Evolutionary conservation across 2,329 filamentous ascomycete genomes (phyloP).

Genomic region (Colletotrichum costaricense): DNA sequence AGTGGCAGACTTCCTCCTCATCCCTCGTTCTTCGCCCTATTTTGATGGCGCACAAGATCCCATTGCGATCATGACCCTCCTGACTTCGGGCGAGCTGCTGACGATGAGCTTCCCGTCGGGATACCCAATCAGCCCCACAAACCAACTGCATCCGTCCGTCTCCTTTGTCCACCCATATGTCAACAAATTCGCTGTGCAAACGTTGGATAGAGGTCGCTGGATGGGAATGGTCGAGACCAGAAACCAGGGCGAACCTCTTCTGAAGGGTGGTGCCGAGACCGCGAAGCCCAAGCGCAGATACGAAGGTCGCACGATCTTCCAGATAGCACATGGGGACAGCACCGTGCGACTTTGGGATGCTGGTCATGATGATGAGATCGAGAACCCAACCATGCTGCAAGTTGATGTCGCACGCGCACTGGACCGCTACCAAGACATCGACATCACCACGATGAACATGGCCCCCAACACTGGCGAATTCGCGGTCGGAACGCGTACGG

Average conservation of each 20-base stretch:
- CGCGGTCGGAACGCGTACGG: conserved; percentile 81
- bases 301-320: conserved; percentile 85
- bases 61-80: conserved; percentile 81
- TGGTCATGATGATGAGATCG: conserved; percentile 91
- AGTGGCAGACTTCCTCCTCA: conserved; percentile 82
- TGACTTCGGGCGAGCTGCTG: conserved; percentile 88
- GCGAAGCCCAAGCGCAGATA: conserved; percentile 78
- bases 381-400: conserved; percentile 85
- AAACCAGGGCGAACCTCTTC: conserved; percentile 79
- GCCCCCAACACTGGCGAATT: conserved; percentile 86
- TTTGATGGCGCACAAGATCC: conserved; percentile 92
- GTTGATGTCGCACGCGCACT: conserved; percentile 88
- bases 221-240: conserved; percentile 90
- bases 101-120: conserved; percentile 94
- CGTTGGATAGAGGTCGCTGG: conserved; percentile 84
- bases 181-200: conserved; percentile 76
- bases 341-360: conserved; percentile 94
- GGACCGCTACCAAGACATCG: conserved; percentile 80
- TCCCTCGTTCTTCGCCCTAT: conserved; percentile 86
- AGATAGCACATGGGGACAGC: conserved; percentile 90
- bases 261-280: conserved; percentile 83
- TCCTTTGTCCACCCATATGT: conserved; percentile 93
- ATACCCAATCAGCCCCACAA: conserved; percentile 90
- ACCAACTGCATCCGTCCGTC: conserved; percentile 89
- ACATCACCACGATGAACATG: conserved; percentile 83